phyloP scores from a whole-genome alignment of 768 basidiomycete genomes.

The Trametes coccinea region DNA sequence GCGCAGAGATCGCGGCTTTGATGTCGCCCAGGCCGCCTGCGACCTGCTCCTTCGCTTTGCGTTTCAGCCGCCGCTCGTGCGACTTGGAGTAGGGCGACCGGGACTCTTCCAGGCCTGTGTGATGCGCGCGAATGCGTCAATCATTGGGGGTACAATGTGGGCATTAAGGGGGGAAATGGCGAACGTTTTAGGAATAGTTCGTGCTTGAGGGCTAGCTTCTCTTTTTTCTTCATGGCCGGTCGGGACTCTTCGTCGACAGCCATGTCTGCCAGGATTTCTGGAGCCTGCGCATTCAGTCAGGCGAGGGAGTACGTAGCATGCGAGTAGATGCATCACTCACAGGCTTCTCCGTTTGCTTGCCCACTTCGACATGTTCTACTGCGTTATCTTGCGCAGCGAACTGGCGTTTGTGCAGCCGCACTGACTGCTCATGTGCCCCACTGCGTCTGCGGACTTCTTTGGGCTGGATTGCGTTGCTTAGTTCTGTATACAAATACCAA shows the following conservation, averaged over 20 bases:
- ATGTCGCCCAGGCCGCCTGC: constrained; percentile 37
- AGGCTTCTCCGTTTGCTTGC: constrained; percentile 40
- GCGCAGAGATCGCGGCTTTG: constrained; percentile 52
- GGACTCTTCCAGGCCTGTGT: constrained; percentile 49
- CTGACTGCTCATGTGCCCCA: constrained; percentile 53
- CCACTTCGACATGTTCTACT: constrained; percentile 50
- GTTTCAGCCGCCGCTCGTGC: constrained; percentile 68
- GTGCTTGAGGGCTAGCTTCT: constrained; percentile 63
- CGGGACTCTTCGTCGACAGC: constrained; percentile 28
- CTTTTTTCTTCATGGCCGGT: constrained; percentile 55
- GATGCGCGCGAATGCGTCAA: background rate
- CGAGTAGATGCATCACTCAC: constrained; percentile 30
- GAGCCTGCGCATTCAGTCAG: constrained; percentile 35
- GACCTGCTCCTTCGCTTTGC: constrained; percentile 53
- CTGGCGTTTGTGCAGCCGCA: constrained; percentile 46
- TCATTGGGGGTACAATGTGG: background rate
- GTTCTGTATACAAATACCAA: background rate
- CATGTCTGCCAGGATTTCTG: constrained; percentile 44
- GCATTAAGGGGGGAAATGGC: constrained; percentile 7
- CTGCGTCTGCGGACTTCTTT: constrained; percentile 44
- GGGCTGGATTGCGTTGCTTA: constrained; percentile 26
- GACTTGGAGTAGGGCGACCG: constrained; percentile 67
- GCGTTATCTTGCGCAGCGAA: constrained; percentile 52
- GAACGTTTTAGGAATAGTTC: constrained; percentile 69
- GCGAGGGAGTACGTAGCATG: constrained; percentile 13